Base-by-base conservation (phyloP, 345 rosid species). In the Gossypium stocksii region DNA sequence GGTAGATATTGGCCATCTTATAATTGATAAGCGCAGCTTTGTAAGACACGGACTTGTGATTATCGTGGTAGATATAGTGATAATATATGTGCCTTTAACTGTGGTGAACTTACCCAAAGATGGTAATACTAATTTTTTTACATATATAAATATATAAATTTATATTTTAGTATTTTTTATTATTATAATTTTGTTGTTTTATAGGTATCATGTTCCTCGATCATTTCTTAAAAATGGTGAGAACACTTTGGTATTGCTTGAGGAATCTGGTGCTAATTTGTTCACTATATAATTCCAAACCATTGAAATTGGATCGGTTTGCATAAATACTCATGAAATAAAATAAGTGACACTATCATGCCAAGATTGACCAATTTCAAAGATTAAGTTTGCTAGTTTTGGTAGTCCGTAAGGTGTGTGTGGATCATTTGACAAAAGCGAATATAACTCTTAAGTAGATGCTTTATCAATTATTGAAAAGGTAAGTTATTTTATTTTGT, bases 221-320 rank as follows among this genome's bases (percentile, higher is more conserved):
- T 82, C 88, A 5, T 78, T 83, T 78, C 41, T 90, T 9, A 74
- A 78, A 11, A 49, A 71, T 0, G 77, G 79, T 0, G 84, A 65
- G 7, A 92, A 90, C 58, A 77, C 78, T 0, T 29, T 89, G 45
- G 86, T 87, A n/a, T 71, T 90, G 58, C 86, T 89, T 8, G 92
- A 89, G 79, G 92, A 90, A 73, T 75, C 83, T 0, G 93, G 90
- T 2, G 93, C 89, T n/a, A 82, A 80, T 34, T 87, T 87, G 11
- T 71, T 78, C 0, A 12, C 22, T 1, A 84, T 85, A 7, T 78
- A 62, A 23, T 71, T 89, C 49, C 77, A 80, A n/a, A 87, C 85
- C 0, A 72, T 82, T 0, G 63, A 64, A 0, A 71, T 81, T 0
- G 85, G 83, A 17, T 72, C 12, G 2, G 82, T 58, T 0, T 90